phyloP scores from a whole-genome alignment of 768 basidiomycete genomes.

The Tylopilus subfusipes region DNA sequence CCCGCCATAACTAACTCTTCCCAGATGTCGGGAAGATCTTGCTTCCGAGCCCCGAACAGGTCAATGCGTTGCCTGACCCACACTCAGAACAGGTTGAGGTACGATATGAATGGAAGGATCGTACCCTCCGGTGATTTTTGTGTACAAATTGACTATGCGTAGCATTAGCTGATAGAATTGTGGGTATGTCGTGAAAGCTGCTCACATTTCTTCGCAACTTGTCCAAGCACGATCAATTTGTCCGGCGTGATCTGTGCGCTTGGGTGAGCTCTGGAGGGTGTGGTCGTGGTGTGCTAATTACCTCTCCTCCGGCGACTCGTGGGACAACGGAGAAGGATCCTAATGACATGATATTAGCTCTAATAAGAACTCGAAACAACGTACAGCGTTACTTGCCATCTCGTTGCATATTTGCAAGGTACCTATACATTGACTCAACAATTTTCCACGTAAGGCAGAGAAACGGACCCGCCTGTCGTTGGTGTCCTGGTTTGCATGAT shows the following conservation, averaged over 20 bases:
- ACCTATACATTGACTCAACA: conserved; percentile 30
- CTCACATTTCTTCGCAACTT: conserved; percentile 62
- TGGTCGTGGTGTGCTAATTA: conserved; percentile 12
- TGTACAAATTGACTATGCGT: conserved; percentile 50
- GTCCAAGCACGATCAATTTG: conserved; percentile 58
- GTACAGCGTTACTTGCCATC: conserved; percentile 38
- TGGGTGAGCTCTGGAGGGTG: neutral
- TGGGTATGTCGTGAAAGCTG: neutral
- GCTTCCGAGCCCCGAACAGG: conserved; percentile 66
- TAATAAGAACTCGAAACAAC: neutral
- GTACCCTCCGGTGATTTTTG: conserved; percentile 50
- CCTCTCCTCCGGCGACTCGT: conserved; percentile 67
- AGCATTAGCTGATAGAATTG: neutral
- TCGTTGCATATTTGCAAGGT: conserved; percentile 69
- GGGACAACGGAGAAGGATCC: conserved; percentile 71
- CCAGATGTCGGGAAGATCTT: conserved; percentile 68
- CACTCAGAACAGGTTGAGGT: neutral
- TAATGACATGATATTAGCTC: conserved; percentile 4
- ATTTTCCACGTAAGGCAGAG: neutral
- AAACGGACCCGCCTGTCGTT: conserved; percentile 43
- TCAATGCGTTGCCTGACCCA: conserved; percentile 55
- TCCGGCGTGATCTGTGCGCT: conserved; percentile 50
- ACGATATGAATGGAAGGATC: neutral
- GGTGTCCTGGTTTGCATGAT: conserved; percentile 70
- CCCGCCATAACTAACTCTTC: conserved; percentile 60